Base-by-base conservation (phyloP, 2,329 filamentous ascomycete genomes). In the Alternaria longipes region DNA sequence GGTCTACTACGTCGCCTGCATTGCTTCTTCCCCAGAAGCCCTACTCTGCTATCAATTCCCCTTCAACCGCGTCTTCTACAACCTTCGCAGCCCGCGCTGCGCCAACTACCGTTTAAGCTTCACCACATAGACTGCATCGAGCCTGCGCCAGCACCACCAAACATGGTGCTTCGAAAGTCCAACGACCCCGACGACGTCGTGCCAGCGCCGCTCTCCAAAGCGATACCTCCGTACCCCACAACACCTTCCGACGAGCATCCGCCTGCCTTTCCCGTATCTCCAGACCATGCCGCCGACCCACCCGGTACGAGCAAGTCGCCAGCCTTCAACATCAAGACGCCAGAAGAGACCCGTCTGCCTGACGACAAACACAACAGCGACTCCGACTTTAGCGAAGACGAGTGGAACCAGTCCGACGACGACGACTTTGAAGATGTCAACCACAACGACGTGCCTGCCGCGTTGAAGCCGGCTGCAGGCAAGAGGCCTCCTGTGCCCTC, bases 141-240 rank as follows among this genome's bases (percentile, higher is more conserved):
- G 32, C 32, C 14, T 36, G 32, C 14, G 32, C 32, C 32, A 36
- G 54, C 59, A 54, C 49, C 42, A n/a, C 49, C 41, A 63, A 61
- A 59, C 38, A 84, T 84, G 82, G 81, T 83, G 53, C 80, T 83
- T 49, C 79, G 81, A 55, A 83, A 82, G 63, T 76, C 81, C 8
- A 74, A 79, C 2, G 58, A 68, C 26, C 70, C 74, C 14, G 73
- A 72, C 30, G 69, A 66, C 47, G 73, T 81, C 44, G 77, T 80
- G 51, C 81, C 81, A 11, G 72, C 77, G 38, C 77, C 80, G 7
- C 75, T 80, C 9, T 75, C 74, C 7, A 75, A 78, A 58, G 74
- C 80, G 6, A 78, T 79, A 20, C 81, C 80, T 24, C 82, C 82
- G 2, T 84, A 84, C 56, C 82, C 82, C 14, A 78, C 77, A 3